These are phyloP conservation scores for Ophiocordyceps unilateralis DNA, from an alignment of 2,329 filamentous ascomycete species.

Conservation along the genomic window DNA sequence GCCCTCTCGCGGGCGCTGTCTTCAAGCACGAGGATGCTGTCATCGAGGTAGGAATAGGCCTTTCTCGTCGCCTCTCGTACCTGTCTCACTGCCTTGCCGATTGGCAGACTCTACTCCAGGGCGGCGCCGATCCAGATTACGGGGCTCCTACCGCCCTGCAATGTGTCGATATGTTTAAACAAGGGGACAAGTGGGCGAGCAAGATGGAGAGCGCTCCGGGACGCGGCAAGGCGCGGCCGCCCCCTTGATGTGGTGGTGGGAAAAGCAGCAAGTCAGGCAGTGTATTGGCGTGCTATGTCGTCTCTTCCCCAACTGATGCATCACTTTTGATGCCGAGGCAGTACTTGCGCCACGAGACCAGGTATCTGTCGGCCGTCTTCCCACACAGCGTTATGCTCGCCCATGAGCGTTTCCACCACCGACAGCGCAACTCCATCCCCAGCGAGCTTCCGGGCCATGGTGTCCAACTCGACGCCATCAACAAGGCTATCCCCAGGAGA, in stretches of 20 bases:
- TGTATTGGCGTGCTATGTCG: too few species aligned
- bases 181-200: conserved; percentile 29
- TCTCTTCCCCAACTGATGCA: too few species aligned
- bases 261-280: too few species aligned
- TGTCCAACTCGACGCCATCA: conserved; percentile 38
- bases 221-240: conserved; percentile 26
- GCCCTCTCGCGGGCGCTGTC: conserved; percentile 51
- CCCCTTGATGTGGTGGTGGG: too few species aligned
- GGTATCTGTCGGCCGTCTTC: conserved; percentile 40
- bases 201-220: conserved; percentile 32
- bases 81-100: background rate
- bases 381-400: conserved; percentile 49
- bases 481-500: conserved; percentile 31
- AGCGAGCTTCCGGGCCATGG: conserved; percentile 31
- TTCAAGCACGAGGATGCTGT: conserved; percentile 55
- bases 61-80: background rate
- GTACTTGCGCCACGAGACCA: conserved; percentile 16
- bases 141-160: conserved; percentile 31
- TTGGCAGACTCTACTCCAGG: conserved; percentile 26
- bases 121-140: conserved; percentile 35
- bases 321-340: background rate
- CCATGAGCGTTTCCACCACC: conserved; percentile 24
- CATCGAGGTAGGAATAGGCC: conserved; percentile 29
- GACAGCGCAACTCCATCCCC: conserved; percentile 17
- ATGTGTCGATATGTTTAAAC: conserved; percentile 33